Conservation (phyloP, 2,329 filamentous ascomycete genomes). For the Colletotrichum sp. region DNA sequence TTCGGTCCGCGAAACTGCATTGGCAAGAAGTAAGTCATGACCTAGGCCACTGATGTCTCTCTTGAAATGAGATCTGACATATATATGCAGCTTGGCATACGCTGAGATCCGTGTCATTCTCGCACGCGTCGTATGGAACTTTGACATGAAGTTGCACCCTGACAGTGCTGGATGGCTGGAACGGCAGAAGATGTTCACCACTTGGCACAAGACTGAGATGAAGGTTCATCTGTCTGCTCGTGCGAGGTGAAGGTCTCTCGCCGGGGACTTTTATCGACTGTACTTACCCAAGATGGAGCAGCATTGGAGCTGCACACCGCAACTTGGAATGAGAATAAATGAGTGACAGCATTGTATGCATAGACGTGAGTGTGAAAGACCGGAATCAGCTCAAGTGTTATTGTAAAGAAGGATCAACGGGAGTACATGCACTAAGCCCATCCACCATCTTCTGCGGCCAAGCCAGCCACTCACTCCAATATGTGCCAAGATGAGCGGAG, state of each 20-base stretch:
- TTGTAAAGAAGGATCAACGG: not conserved
- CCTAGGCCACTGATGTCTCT: too few relatives aligned
- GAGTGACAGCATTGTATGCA: not conserved
- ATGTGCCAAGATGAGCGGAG: slow-evolving; percentile 29
- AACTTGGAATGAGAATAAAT: not conserved
- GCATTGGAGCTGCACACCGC: too few relatives aligned
- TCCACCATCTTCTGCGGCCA: slow-evolving; percentile 2
- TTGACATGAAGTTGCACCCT: slow-evolving; percentile 13
- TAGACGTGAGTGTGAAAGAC: not conserved
- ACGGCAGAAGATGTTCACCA: slow-evolving; percentile 15
- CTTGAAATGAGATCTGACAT: not conserved
- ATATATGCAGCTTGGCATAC: not conserved
- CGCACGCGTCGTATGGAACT: slow-evolving; percentile 12
- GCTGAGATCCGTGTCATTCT: slow-evolving; percentile 13
- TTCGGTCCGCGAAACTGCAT: slow-evolving; percentile 55
- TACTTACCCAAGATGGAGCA: too few relatives aligned
- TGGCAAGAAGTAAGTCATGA: slow-evolving; percentile 49
- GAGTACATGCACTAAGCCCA: rapidly evolving
- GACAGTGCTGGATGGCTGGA: slow-evolving; percentile 40
- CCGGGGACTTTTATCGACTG: too few relatives aligned
- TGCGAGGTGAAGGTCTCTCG: not conserved
- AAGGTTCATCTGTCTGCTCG: not conserved
- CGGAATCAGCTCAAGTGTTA: not conserved
- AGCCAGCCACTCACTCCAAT: slow-evolving; percentile 34
- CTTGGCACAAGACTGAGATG: slow-evolving; percentile 19